Conservation (phyloP, 2,329 filamentous ascomycete genomes). For the Phoma sp. region DNA sequence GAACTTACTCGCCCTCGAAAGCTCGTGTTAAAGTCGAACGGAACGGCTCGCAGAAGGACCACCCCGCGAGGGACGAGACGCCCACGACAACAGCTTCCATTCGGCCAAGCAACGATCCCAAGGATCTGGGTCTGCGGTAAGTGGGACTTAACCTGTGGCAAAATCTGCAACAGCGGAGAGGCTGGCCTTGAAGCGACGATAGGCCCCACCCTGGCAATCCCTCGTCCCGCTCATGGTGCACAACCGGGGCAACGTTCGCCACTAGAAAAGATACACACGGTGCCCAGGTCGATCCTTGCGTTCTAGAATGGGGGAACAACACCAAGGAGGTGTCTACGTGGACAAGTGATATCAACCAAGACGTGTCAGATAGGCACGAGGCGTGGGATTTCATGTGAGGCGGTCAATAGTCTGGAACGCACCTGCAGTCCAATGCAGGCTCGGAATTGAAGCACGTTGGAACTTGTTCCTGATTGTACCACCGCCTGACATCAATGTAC, state of each 20-base stretch:
- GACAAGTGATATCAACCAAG: not conserved
- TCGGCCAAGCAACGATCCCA: constrained; percentile 10
- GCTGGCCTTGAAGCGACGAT: constrained; percentile 14
- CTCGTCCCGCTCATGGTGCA: constrained; percentile 10
- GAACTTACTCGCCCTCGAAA: not conserved
- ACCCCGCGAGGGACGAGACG: constrained; percentile 1
- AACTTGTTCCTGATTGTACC: constrained; percentile 9
- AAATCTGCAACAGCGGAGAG: constrained; percentile 11
- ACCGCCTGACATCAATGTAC: constrained; percentile 11
- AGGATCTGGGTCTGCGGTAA: constrained; percentile 14
- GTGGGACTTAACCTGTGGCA: constrained; percentile 13
- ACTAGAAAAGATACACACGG: constrained; percentile 4
- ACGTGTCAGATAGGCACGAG: constrained; percentile 3
- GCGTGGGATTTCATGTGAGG: constrained; percentile 5
- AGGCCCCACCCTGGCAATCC: constrained; percentile 5
- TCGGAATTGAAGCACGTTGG: constrained; percentile 5
- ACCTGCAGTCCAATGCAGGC: constrained; percentile 3
- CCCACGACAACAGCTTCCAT: constrained; percentile 1
- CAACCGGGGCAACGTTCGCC: constrained; percentile 10
- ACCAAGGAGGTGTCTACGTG: constrained; percentile 3
- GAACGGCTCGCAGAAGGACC: constrained; percentile 9
- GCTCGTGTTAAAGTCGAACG: constrained; percentile 2
- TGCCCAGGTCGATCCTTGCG: constrained; percentile 9
- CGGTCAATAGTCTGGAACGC: constrained; percentile 1
- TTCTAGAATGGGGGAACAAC: not conserved